Evolutionary conservation across 1,284 basidiomycete species (phyloP).

Genomic region (Termitomyces sp.): DNA sequence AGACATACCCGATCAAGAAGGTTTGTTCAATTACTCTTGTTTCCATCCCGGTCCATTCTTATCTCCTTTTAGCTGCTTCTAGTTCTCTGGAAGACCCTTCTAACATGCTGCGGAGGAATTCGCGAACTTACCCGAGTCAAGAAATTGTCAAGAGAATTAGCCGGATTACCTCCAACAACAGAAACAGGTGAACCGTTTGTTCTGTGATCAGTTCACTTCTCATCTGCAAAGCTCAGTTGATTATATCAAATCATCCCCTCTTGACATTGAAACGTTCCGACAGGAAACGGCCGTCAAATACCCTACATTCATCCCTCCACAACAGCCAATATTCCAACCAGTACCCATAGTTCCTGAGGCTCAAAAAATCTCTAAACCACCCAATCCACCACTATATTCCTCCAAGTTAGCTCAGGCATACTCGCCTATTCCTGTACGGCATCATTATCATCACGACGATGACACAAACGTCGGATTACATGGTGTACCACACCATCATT

Average conservation of each 20-base stretch:
- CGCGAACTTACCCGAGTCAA: slow-evolving; percentile 84
- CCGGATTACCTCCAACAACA: slow-evolving; percentile 56
- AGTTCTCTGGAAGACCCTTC: slow-evolving; percentile 93
- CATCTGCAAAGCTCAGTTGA: slow-evolving; percentile 19
- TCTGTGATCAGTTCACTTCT: not conserved
- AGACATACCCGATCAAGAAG: slow-evolving; percentile 96
- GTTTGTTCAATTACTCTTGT: slow-evolving; percentile 32
- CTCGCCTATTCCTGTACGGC: slow-evolving; percentile 88
- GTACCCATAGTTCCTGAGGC: slow-evolving; percentile 3
- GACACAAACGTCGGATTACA: slow-evolving; percentile 40
- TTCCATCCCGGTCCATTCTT: not conserved
- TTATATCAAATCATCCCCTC: slow-evolving; percentile 76
- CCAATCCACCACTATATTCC: slow-evolving; percentile 36
- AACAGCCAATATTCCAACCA: slow-evolving; percentile 28
- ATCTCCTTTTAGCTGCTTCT: slow-evolving; percentile 66
- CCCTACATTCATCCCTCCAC: slow-evolving; percentile 78
- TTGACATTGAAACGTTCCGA: slow-evolving; percentile 84
- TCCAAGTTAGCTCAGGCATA: slow-evolving; percentile 83
- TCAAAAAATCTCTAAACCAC: slow-evolving; percentile 29
- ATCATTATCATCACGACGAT: slow-evolving; percentile 86
- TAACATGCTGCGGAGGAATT: slow-evolving; percentile 91
- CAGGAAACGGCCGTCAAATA: slow-evolving; percentile 91
- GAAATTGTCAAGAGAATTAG: slow-evolving; percentile 80
- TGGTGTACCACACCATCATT: slow-evolving; percentile 37
- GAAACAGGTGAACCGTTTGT: slow-evolving; percentile 49